These are phyloP conservation scores for Flaveria bidentis DNA, from an alignment of 129 eudicot genomes.

Conservation along the genomic window DNA sequence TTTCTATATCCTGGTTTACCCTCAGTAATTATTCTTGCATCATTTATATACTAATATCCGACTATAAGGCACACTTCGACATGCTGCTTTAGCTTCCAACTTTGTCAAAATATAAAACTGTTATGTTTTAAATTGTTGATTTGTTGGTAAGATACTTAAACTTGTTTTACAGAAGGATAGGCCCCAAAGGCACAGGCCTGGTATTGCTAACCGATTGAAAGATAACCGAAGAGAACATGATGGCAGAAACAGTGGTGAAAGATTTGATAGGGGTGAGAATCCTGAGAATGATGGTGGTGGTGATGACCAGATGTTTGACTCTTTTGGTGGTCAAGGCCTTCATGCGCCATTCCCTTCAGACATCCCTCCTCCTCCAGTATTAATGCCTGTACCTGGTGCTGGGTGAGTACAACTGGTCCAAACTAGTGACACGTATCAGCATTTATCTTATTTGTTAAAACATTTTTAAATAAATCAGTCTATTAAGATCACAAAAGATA, in stretches of 20 bases:
- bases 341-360: constrained; percentile 64
- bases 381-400: constrained; percentile 99
- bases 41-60: background rate
- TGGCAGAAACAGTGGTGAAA: constrained; percentile 57
- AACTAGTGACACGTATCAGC: background rate
- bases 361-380: constrained; percentile 87
- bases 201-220: constrained; percentile 59
- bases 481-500: background rate
- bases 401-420: constrained; percentile 47
- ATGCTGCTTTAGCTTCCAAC: background rate
- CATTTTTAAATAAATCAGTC: background rate
- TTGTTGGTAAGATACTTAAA: constrained; percentile 3
- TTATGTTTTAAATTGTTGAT: constrained; percentile 12
- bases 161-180: constrained; percentile 67
- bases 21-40: background rate
- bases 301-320: constrained; percentile 81
- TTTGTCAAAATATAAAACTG: background rate
- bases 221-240: constrained; percentile 80
- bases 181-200: constrained; percentile 66
- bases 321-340: constrained; percentile 74
- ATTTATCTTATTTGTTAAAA: background rate
- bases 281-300: constrained; percentile 53
- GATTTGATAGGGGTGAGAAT: constrained; percentile 72
- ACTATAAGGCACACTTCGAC: background rate
- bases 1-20: background rate